phyloP scores from a whole-genome alignment of 1,139 yeast genomes.

The Magnusiomyces paraingens region DNA sequence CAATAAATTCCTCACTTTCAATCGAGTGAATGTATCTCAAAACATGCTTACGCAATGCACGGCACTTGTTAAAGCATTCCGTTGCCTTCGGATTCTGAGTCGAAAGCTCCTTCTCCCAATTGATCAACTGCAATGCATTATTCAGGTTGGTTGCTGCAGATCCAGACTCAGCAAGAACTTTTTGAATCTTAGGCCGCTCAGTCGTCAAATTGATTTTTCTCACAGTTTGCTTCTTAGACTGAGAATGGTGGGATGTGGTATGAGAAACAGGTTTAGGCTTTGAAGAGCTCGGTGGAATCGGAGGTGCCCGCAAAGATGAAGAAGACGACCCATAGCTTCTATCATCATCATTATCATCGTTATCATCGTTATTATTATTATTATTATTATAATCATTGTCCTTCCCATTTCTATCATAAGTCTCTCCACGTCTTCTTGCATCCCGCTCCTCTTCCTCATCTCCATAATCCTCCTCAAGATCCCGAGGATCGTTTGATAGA shows the following conservation, averaged over 20 bases:
- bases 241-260: not conserved
- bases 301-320: conserved; percentile 7
- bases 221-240: conserved; percentile 12
- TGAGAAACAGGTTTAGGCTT: not conserved
- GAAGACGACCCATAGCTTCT: conserved; percentile 7
- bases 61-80: conserved; percentile 63
- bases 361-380: conserved; percentile 11
- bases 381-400: conserved; percentile 3
- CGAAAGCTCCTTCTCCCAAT: conserved; percentile 46
- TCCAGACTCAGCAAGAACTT: conserved; percentile 67
- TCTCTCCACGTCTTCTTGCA: not conserved
- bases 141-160: conserved; percentile 66
- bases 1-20: conserved; percentile 75
- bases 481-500: conserved; percentile 22
- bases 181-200: conserved; percentile 68
- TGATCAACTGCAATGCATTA: conserved; percentile 56
- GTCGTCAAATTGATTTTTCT: conserved; percentile 48
- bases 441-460: conserved; percentile 16
- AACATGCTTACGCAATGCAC: conserved; percentile 68
- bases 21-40: conserved; percentile 77
- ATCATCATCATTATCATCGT: conserved; percentile 10
- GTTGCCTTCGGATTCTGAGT: conserved; percentile 56
- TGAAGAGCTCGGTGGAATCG: conserved; percentile 7
- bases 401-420: conserved; percentile 8
- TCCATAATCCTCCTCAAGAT: conserved; percentile 24